These are phyloP conservation scores for Arthroderma sp. DNA, from an alignment of 2,329 filamentous ascomycete species.

Conservation along the genomic window DNA sequence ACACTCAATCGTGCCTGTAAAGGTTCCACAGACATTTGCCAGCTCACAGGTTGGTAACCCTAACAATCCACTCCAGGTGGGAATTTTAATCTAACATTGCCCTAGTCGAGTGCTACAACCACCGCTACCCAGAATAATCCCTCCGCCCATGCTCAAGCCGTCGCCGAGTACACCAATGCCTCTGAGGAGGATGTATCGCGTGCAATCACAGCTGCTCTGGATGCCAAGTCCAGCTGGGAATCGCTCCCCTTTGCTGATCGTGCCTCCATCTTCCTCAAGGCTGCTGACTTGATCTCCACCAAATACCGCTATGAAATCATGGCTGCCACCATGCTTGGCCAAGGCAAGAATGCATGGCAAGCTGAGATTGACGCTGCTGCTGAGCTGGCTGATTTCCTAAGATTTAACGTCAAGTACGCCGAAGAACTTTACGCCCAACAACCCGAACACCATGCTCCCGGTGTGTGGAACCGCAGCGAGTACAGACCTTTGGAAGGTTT, in stretches of 20 bases:
- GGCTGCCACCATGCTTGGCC: slow-evolving; percentile 88
- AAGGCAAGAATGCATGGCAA: slow-evolving; percentile 98
- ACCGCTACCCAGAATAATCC: slow-evolving; percentile 58
- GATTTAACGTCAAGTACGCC: slow-evolving; percentile 85
- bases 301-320: slow-evolving; percentile 97
- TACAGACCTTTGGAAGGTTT: slow-evolving; percentile 86
- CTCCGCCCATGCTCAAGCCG: slow-evolving; percentile 57
- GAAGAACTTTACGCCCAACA: slow-evolving; percentile 83
- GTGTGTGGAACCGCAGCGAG: slow-evolving; percentile 85
- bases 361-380: slow-evolving; percentile 96
- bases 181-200: slow-evolving; percentile 59
- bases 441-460: slow-evolving; percentile 66
- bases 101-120: slow-evolving; percentile 36
- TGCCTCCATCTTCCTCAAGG: slow-evolving; percentile 89
- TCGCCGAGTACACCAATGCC: slow-evolving; percentile 79
- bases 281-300: slow-evolving; percentile 73
- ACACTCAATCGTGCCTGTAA: slow-evolving; percentile 4
- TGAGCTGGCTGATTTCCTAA: slow-evolving; percentile 82
- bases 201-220: slow-evolving; percentile 73
- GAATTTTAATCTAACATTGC: slow-evolving; percentile 35
- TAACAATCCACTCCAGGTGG: too few relatives aligned
- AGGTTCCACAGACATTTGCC: background rate
- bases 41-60: too few relatives aligned
- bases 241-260: slow-evolving; percentile 76
- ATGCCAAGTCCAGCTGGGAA: slow-evolving; percentile 80